phyloP scores from a whole-genome alignment of 1,284 basidiomycete species.

The Cryptococcus amylolentus region DNA sequence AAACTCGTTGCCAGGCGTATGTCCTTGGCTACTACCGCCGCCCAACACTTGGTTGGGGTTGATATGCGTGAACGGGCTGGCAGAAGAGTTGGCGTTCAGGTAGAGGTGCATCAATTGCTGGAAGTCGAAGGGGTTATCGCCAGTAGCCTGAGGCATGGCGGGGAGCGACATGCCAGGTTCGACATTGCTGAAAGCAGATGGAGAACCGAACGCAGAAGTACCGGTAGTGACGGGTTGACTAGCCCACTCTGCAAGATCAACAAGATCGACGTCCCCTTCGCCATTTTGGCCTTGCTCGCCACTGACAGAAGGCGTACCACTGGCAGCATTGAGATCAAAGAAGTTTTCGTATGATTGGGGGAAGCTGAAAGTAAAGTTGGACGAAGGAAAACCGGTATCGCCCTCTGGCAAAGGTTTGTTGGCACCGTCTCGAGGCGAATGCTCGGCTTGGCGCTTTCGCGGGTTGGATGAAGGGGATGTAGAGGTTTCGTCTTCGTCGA shows the following conservation, averaged over 20 bases:
- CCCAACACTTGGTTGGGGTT: constrained; percentile 80
- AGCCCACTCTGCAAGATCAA: constrained; percentile 20
- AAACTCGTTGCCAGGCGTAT: constrained; percentile 7
- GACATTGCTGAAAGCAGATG: constrained; percentile 13
- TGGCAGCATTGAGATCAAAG: constrained; percentile 55
- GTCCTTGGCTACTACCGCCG: constrained; percentile 5
- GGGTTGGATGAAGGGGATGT: constrained; percentile 22
- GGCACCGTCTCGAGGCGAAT: constrained; percentile 36
- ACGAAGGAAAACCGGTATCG: constrained; percentile 59
- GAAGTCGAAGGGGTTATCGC: constrained; percentile 46
- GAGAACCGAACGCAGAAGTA: constrained; percentile 29
- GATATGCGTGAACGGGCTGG: constrained; percentile 69
- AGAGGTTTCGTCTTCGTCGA: constrained; percentile 13
- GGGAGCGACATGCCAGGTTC: constrained; percentile 14
- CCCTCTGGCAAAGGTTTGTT: constrained; percentile 32
- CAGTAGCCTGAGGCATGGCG: constrained; percentile 12
- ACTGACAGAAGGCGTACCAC: constrained; percentile 23
- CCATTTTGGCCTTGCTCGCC: not conserved
- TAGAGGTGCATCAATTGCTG: constrained; percentile 51
- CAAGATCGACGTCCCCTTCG: constrained; percentile 8
- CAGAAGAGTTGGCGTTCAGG: constrained; percentile 40
- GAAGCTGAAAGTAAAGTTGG: constrained; percentile 69
- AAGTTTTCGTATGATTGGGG: constrained; percentile 58
- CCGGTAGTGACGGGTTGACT: constrained; percentile 22
- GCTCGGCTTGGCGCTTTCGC: constrained; percentile 45